These are phyloP conservation scores for Simmondsia chinensis DNA, from an alignment of 148 eudicot species.

Conservation along the genomic window DNA sequence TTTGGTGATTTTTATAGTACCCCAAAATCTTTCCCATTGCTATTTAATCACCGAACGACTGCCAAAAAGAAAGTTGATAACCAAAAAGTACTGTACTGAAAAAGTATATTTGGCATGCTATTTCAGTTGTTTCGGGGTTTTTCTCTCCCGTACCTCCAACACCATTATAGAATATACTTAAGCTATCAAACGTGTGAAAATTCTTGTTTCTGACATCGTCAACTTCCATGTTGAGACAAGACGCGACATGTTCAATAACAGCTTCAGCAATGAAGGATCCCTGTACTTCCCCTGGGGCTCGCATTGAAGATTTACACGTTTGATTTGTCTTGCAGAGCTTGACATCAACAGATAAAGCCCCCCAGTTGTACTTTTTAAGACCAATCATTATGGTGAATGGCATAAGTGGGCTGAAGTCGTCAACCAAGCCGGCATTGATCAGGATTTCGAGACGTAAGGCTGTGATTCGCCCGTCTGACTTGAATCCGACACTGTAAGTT, in stretches of 20 bases:
- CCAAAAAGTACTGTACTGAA: too few species aligned
- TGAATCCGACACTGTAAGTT: slow-evolving; percentile 76
- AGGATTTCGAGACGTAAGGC: slow-evolving; percentile 63
- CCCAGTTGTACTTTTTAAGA: slow-evolving; percentile 79
- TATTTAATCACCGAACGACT: too few species aligned
- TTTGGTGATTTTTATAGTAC: too few species aligned
- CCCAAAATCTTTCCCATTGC: too few species aligned
- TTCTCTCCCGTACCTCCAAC: too few species aligned
- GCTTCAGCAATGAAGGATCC: slow-evolving; percentile 79
- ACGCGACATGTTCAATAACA: slow-evolving; percentile 75
- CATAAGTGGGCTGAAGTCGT: slow-evolving; percentile 54
- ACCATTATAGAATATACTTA: slow-evolving; percentile 45
- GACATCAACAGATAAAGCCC: slow-evolving; percentile 67
- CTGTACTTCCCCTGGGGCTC: slow-evolving; percentile 83
- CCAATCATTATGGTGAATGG: slow-evolving; percentile 35
- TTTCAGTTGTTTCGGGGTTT: too few species aligned
- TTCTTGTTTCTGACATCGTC: slow-evolving; percentile 56
- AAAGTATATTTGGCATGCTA: too few species aligned
- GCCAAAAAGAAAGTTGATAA: too few species aligned
- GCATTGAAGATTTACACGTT: slow-evolving; percentile 70
- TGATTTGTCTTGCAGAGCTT: slow-evolving; percentile 87
- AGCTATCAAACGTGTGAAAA: slow-evolving; percentile 57
- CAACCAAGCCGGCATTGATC: slow-evolving; percentile 46
- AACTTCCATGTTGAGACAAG: slow-evolving; percentile 46
- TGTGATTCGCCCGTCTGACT: slow-evolving; percentile 75